Conservation (phyloP, 176 grass and related monocot genomes). For the Carex parvula region DNA sequence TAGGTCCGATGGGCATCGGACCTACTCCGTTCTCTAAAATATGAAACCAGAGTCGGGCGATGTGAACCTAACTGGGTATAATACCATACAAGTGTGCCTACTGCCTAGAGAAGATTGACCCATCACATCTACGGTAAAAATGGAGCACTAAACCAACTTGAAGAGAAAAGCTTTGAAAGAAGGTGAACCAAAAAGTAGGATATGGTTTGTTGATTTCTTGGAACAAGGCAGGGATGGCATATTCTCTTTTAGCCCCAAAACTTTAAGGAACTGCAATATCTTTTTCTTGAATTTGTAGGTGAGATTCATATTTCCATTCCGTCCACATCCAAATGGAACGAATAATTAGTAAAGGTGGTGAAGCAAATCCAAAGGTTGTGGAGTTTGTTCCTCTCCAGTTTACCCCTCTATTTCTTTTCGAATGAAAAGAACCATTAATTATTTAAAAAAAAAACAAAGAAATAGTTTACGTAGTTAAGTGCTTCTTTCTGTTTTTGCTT, state of each 20-base stretch:
- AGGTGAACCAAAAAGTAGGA: neutral
- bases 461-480: neutral
- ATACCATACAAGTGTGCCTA: neutral
- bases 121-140: neutral
- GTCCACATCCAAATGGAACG: slow-evolving; percentile 1
- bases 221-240: neutral
- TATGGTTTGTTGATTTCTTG: neutral
- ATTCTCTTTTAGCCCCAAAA: slow-evolving; percentile 6
- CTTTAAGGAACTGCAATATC: slow-evolving; percentile 5
- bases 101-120: neutral
- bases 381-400: neutral
- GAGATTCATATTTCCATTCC: neutral
- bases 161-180: neutral
- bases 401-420: neutral
- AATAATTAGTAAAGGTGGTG: neutral
- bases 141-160: neutral
- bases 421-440: neutral
- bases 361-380: neutral
- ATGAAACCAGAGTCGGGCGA: neutral
- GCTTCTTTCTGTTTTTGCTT: neutral
- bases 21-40: no score
- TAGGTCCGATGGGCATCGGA: no score
- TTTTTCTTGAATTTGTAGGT: slow-evolving; percentile 8
- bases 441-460: neutral
- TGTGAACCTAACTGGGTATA: neutral